Evolutionary conservation across 306 rosid species (phyloP), one percentile per base, ranked within the genome.

Genomic region (Dalbergia cochinchinensis): DNA sequence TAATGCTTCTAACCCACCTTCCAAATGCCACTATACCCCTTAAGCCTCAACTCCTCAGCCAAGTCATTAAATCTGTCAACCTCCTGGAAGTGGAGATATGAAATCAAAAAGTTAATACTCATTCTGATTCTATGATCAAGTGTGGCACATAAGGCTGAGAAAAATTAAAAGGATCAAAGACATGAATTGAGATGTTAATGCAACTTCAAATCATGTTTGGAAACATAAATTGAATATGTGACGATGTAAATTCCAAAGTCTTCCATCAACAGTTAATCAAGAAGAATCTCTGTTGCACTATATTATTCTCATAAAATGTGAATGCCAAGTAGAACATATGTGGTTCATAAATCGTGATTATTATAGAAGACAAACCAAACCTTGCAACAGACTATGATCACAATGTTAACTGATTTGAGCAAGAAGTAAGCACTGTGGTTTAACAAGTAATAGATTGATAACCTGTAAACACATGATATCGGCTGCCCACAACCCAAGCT

Each of bases 401-500:
- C 54, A 82, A 26, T 16, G n/a, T 37, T 48, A 62, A 39, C 77
- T 37, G 55, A 47, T 51, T 59, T 77, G 59, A 58, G 53, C 71
- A 13, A 69, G 74, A 26, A 75, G 69, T 39, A 67, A 80, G 34
- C 76, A 75, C 31, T 66, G 45, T 18, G 67, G 72, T 35, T 22
- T 66, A 83, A 47, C 33, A 64, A 69, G 72, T 71, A 77, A 73
- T 37, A 55, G 42, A 62, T 42, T 73, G 69, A 75, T 73, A 81
- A 95, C 99, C 99, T 95, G 98, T 73, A 95, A 80, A 86, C 99
- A 95, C 94, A 95, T 84, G 78, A 95, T 86, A 76, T 95, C 98
- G 12, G 98, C 85, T 50, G 98, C 90, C 98, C 99, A 95, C 77
- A 85, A 82, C 65, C 97, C 90, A 58, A 93, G 91, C 89, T 95